These are phyloP conservation scores for Pseudognaphalium luteoalbum DNA, from an alignment of 129 eudicot genomes.

Conservation along the genomic window DNA sequence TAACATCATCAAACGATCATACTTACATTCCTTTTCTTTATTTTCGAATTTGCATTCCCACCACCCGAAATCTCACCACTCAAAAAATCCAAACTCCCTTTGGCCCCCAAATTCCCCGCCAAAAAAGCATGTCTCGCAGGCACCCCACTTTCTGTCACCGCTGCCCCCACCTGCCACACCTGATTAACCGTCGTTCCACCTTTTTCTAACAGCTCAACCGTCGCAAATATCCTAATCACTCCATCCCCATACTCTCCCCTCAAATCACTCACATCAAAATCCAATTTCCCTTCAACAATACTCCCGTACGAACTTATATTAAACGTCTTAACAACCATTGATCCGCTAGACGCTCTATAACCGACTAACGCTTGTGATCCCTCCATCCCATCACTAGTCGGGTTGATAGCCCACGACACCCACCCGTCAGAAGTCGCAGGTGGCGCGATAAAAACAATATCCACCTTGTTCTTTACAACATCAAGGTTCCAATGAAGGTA, in stretches of 20 bases:
- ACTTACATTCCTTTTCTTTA: constrained; percentile 65
- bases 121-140: constrained; percentile 65
- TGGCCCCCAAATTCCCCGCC: constrained; percentile 57
- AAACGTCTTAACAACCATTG: constrained; percentile 58
- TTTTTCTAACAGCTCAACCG: constrained; percentile 46
- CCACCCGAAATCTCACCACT: constrained; percentile 41
- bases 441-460: constrained; percentile 59
- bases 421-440: constrained; percentile 61
- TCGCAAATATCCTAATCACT: constrained; percentile 54
- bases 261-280: constrained; percentile 44
- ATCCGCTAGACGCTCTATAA: constrained; percentile 39
- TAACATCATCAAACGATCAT: not conserved
- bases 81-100: constrained; percentile 56
- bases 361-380: constrained; percentile 73
- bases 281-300: constrained; percentile 41
- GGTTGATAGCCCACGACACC: constrained; percentile 88
- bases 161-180: constrained; percentile 86
- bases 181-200: constrained; percentile 50
- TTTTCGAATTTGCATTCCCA: constrained; percentile 35
- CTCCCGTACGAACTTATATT: constrained; percentile 46
- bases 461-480: constrained; percentile 36
- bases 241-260: constrained; percentile 50
- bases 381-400: constrained; percentile 68
- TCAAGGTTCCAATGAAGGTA: constrained; percentile 64
- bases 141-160: constrained; percentile 41